phyloP scores from a whole-genome alignment of 768 basidiomycete species.

The Rhodotorula diobovata region DNA sequence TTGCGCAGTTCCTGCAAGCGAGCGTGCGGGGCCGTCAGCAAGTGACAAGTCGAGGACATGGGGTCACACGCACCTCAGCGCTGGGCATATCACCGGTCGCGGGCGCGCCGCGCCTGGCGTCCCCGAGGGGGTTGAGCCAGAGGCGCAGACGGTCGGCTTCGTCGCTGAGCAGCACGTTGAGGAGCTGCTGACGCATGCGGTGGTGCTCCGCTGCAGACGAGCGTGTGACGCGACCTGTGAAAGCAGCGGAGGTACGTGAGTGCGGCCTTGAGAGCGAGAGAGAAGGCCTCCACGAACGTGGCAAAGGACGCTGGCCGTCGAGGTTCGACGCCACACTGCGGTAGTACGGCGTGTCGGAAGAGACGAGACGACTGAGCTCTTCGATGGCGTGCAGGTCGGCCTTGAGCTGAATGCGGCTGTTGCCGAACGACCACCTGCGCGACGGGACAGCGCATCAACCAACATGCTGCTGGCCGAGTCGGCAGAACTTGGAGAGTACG shows the following conservation, averaged over 20 bases:
- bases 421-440: slow-evolving; percentile 89
- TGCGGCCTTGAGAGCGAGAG: neutral
- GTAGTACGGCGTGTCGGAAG: slow-evolving; percentile 8
- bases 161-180: slow-evolving; percentile 81
- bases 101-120: slow-evolving; percentile 64
- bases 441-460: neutral
- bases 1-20: slow-evolving; percentile 56
- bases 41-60: neutral
- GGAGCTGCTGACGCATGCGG: slow-evolving; percentile 64
- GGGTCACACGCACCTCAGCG: slow-evolving; percentile 27
- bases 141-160: slow-evolving; percentile 80
- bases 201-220: slow-evolving; percentile 61
- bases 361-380: slow-evolving; percentile 58
- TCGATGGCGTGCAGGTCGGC: slow-evolving; percentile 80
- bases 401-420: slow-evolving; percentile 81
- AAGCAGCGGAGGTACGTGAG: no score
- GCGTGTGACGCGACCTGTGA: slow-evolving; percentile 40
- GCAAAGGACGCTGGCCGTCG: slow-evolving; percentile 48
- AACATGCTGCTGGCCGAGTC: accelerated
- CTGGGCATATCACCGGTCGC: slow-evolving; percentile 21
- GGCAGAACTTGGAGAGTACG: neutral
- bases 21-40: neutral
- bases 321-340: slow-evolving; percentile 46
- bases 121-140: slow-evolving; percentile 83
- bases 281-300: slow-evolving; percentile 39